Evolutionary conservation across 2,329 filamentous ascomycete species (phyloP).

Genomic region (Orbilia ellipsospora): DNA sequence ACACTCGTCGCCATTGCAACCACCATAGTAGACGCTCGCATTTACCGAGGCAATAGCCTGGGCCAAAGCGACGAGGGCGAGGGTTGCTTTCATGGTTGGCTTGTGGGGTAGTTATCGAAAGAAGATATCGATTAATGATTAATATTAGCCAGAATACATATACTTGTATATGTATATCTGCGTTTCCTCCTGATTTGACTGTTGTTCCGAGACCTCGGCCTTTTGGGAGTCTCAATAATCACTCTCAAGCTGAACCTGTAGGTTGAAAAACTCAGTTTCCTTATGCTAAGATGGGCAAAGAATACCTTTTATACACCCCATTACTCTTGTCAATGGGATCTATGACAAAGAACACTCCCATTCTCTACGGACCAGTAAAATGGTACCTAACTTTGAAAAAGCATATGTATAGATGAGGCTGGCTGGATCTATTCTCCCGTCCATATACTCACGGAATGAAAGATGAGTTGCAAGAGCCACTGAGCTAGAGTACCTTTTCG

Average conservation of each 20-base stretch:
- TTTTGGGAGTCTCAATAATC: conserved; percentile 28
- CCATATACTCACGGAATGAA: conserved; percentile 34
- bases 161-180: conserved; percentile 22
- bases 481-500: conserved; percentile 15
- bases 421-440: conserved; percentile 40
- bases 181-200: conserved; percentile 31
- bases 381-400: conserved; percentile 36
- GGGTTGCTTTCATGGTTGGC: conserved; percentile 34
- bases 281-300: conserved; percentile 21
- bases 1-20: conserved; percentile 29
- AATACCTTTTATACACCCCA: conserved; percentile 42
- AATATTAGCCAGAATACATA: conserved; percentile 36
- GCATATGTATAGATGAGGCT: conserved; percentile 22
- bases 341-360: conserved; percentile 13
- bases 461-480: neutral
- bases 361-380: conserved; percentile 30
- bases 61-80: conserved; percentile 24
- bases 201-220: conserved; percentile 25
- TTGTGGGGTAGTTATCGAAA: conserved; percentile 21
- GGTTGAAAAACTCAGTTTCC: conserved; percentile 23
- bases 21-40: conserved; percentile 4
- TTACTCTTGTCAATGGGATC: conserved; percentile 6
- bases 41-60: conserved; percentile 30
- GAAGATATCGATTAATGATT: conserved; percentile 34
- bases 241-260: conserved; percentile 38